phyloP scores from a whole-genome alignment of 1,284 basidiomycete genomes.

The Melampsora americana region DNA sequence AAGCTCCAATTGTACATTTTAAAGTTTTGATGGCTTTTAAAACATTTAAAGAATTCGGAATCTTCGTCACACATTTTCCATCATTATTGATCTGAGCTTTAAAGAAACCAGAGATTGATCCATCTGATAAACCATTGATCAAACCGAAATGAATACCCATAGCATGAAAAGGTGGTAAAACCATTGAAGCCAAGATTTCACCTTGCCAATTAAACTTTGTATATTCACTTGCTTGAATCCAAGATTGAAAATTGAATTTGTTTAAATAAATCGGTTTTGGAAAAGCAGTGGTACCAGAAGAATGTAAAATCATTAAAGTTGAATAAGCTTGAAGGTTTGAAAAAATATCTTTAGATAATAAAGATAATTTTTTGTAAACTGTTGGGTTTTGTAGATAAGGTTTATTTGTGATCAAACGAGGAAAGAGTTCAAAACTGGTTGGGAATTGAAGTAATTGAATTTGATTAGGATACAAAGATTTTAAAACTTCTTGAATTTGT shows the following conservation, averaged over 20 bases:
- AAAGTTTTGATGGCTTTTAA: neutral
- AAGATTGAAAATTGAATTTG: neutral
- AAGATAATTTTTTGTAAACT: neutral
- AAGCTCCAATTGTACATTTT: neutral
- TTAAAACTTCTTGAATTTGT: neutral
- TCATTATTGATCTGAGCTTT: neutral
- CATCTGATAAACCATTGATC: neutral
- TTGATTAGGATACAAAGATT: neutral
- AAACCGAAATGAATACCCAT: neutral
- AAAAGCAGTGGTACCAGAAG: slow-evolving; percentile 3
- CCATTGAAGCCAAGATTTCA: neutral
- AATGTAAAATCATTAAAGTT: slow-evolving; percentile 7
- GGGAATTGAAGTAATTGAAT: neutral
- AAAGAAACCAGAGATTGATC: slow-evolving; percentile 1
- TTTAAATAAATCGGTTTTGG: slow-evolving; percentile 6
- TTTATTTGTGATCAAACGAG: neutral
- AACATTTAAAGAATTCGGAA: neutral
- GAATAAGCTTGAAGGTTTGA: neutral
- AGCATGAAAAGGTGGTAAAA: slow-evolving; percentile 7
- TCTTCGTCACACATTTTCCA: neutral
- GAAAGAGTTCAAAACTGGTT: neutral
- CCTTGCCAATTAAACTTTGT: neutral
- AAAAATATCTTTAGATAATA: neutral
- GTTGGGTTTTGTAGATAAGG: neutral
- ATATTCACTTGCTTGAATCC: neutral